Conservation (phyloP, 306 rosid species). For the Mucuna pruriens region DNA sequence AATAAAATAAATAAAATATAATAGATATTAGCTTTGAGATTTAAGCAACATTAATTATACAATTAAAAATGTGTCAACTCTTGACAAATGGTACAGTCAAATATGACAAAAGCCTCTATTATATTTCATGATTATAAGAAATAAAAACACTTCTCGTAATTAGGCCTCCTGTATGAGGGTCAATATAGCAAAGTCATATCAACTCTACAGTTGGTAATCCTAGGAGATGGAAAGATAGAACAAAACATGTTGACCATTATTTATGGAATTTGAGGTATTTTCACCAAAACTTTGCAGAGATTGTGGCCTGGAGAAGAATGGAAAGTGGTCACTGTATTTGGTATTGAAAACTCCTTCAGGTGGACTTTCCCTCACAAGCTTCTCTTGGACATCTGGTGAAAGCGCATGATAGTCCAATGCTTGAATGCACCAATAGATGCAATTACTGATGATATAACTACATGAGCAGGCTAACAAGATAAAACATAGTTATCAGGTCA, state of each 20-base stretch:
- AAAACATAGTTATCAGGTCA: neutral
- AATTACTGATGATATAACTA: neutral
- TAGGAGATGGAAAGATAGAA: neutral
- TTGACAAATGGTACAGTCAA: too few relatives aligned
- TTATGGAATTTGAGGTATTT: constrained; percentile 90
- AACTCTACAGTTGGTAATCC: constrained; percentile 33
- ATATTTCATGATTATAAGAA: constrained; percentile 32
- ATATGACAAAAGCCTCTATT: too few relatives aligned
- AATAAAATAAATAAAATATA: too few relatives aligned
- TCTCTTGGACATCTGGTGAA: constrained; percentile 96
- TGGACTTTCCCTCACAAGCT: constrained; percentile 91
- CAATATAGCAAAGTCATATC: constrained; percentile 26
- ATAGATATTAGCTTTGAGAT: too few relatives aligned
- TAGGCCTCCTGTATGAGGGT: constrained; percentile 41
- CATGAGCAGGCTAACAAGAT: neutral
- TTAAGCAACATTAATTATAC: too few relatives aligned
- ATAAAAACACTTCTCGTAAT: constrained; percentile 38
- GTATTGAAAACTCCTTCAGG: constrained; percentile 97
- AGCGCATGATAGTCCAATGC: constrained; percentile 90
- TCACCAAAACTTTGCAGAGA: constrained; percentile 87
- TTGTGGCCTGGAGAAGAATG: constrained; percentile 94
- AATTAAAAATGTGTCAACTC: too few relatives aligned
- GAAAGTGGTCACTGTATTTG: constrained; percentile 95
- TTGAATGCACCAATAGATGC: constrained; percentile 59
- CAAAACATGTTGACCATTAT: constrained; percentile 21